A percentile compares a stretch with the other conserved stretches of the same genome.
Conservation (phyloP, 306 rosid species). For the Quercus berberidifolia region DNA sequence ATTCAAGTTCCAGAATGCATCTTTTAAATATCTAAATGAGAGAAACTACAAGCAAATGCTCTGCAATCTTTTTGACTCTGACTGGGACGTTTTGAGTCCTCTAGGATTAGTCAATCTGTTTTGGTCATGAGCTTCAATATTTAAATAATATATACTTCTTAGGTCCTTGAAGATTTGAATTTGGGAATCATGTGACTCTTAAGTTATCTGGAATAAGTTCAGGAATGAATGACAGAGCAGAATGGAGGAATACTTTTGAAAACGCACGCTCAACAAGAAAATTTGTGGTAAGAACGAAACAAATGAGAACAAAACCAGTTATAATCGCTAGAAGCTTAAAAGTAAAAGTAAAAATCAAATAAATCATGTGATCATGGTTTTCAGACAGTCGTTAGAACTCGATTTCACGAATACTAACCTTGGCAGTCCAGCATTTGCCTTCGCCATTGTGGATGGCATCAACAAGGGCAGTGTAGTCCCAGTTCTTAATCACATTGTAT, state of each 20-base stretch:
- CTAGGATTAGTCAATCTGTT: background rate
- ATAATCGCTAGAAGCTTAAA: background rate
- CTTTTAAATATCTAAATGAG: background rate
- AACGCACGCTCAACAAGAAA: background rate
- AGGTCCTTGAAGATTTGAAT: background rate
- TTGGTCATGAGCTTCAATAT: background rate
- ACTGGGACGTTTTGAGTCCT: background rate
- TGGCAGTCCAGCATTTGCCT: slow-evolving; percentile 90
- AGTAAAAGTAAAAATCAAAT: background rate
- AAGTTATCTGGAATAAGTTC: background rate
- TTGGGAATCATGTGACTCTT: background rate
- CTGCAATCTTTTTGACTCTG: background rate
- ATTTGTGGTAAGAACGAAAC: background rate
- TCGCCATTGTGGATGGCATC: slow-evolving; percentile 79
- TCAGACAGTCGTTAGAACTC: background rate
- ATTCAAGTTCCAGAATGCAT: background rate
- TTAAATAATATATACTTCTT: background rate
- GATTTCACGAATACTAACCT: slow-evolving; percentile 47
- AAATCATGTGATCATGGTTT: background rate
- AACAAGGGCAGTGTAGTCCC: slow-evolving; percentile 77
- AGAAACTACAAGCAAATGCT: background rate
- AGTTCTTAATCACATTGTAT: slow-evolving; percentile 89
- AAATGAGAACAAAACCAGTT: background rate
- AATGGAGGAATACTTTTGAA: background rate
- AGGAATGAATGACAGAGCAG: background rate